These are phyloP conservation scores for Nematocida sp. DNA, from an alignment of 371 early-diverging fungal genomes.

Conservation along the genomic window DNA sequence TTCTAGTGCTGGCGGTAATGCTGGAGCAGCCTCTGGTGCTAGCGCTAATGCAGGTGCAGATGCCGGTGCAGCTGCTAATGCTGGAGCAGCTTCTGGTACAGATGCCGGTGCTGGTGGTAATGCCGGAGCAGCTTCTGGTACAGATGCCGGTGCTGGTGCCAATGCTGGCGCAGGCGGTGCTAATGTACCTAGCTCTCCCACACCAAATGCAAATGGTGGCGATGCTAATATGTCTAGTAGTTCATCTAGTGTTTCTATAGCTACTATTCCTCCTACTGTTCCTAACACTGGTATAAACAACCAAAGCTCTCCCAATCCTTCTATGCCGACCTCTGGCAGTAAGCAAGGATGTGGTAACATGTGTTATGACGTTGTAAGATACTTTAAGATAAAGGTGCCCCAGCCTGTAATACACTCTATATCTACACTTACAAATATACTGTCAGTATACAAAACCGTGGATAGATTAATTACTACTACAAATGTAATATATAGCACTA, in stretches of 20 bases:
- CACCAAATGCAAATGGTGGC: no score
- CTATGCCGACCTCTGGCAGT: neutral
- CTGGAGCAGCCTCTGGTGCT: conserved; percentile 7
- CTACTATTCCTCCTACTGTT: neutral
- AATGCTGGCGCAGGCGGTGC: neutral
- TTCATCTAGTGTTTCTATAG: neutral
- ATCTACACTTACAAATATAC: neutral
- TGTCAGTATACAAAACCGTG: neutral
- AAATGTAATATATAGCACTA: neutral
- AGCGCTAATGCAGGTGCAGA: conserved; percentile 10
- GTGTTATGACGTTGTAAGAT: conserved; percentile 52
- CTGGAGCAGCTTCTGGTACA: neutral
- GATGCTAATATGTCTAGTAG: no score
- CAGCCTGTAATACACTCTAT: conserved; percentile 27
- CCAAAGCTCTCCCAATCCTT: neutral
- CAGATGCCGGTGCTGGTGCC: neutral
- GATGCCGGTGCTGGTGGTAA: neutral
- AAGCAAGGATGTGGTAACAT: neutral
- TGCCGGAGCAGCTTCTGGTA: conserved; percentile 11
- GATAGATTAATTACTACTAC: conserved; percentile 1
- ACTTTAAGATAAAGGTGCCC: conserved; percentile 56
- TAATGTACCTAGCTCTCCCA: no score
- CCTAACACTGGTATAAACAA: no score
- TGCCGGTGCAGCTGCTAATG: neutral
- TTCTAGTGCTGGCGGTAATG: neutral